Evolutionary conservation across 352 stramenopile genomes (phyloP), one percentile per base, ranked within the genome.

Genomic region (Pythium folliculosum): DNA sequence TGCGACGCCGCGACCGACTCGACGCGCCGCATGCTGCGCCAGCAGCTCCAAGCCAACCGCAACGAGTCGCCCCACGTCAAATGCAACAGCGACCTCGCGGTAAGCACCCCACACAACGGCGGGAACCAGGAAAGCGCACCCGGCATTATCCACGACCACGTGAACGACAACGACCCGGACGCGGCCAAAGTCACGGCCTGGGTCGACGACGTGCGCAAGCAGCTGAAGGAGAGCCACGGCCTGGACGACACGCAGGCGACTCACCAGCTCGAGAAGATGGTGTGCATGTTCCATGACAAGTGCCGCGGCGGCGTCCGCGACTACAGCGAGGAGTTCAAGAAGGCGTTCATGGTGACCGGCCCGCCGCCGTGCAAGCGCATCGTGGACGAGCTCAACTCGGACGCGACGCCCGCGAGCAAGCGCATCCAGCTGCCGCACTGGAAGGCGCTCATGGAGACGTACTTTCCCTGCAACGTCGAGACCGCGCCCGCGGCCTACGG

Each of bases 221-320:
- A 63, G 44, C 65, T 75, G 5, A 35, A 14, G 5, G 2, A 16
- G 51, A 14, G 40, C n/a, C 17, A 55, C 3, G 38, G 19, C 4
- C 32, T 63, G n/a, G 47, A 64, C n/a, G 52, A 67, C 16, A 58
- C 57, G 14, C 45, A 70, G 25, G 7, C 49, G 0, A 35, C 45
- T 3, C 47, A 61, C 3, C 65, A 82, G 63, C 60, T 77, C 19
- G 71, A 82, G 67, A 73, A 68, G 47, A 82, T 84, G 77, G 43
- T 77, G 43, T 84, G 77, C 48, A 48, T 81, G 45, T 82, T 77
- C 43, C 70, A 81, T 50, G 68, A 82, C 57, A 50, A 74, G 62
- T 82, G 73, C 37, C 70, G 66, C 22, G 75, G 75, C 27, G 75
- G 77, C 9, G 63, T 75, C 14, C 40, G 30, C 23, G 77, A 85